Conservation (phyloP, 345 rosid genomes). For the Citrus unshiu region DNA sequence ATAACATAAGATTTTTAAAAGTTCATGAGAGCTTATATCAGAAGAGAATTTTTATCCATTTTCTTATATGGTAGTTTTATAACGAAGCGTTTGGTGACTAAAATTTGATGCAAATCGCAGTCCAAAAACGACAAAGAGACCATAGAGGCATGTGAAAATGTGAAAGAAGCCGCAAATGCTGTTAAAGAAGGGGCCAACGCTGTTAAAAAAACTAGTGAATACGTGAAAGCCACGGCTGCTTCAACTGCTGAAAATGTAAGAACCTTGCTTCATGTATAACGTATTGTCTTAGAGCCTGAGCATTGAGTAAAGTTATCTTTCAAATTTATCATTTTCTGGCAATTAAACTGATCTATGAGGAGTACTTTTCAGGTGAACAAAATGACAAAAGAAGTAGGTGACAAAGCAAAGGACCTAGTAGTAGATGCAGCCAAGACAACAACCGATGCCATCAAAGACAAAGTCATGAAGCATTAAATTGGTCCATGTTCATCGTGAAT, state of each 20-base stretch:
- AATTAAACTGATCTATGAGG: too few species aligned
- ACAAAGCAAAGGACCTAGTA: conserved; percentile 16
- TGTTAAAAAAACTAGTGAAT: conserved; percentile 46
- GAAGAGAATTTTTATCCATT: too few species aligned
- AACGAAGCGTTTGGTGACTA: too few species aligned
- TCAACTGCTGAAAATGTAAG: conserved; percentile 35
- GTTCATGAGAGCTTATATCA: too few species aligned
- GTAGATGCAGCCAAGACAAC: conserved; percentile 25
- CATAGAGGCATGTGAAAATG: conserved; percentile 41
- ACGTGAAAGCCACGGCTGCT: conserved; percentile 29
- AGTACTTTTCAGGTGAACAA: conserved; percentile 3
- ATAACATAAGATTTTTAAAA: too few species aligned
- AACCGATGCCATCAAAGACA: conserved; percentile 24
- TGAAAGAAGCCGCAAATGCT: conserved; percentile 64
- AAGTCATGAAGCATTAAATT: conserved; percentile 9
- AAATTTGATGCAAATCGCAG: conserved; percentile 16
- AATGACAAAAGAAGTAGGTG: conserved; percentile 19
- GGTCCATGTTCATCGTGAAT: too few species aligned
- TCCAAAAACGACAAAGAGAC: conserved; percentile 38
- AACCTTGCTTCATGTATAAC: background rate
- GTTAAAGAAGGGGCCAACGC: conserved; percentile 54
- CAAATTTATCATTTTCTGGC: too few species aligned
- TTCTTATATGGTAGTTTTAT: too few species aligned
- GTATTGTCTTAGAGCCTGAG: background rate
- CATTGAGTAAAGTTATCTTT: background rate